A percentile compares a stretch with the other conserved stretches of the same genome.
Conservation (phyloP, 2,329 filamentous ascomycete genomes). For the Cercospora zeae-maydis region DNA sequence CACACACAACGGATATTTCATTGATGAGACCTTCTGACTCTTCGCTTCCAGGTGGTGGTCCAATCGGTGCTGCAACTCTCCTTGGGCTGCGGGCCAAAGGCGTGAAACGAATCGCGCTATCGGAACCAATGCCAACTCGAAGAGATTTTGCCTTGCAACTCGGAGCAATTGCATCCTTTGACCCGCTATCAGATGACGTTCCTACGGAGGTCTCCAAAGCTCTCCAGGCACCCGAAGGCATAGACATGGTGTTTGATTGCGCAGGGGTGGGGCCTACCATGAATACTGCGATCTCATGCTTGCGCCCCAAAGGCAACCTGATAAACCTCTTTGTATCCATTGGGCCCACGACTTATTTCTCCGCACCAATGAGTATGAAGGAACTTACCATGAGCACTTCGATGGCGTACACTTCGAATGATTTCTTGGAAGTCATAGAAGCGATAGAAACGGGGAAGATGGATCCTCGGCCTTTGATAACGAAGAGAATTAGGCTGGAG, state of each 20-base stretch:
- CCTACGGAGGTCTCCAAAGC: not conserved
- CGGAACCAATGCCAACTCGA: slow-evolving; percentile 4
- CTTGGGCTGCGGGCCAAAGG: slow-evolving; percentile 10
- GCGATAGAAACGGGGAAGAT: slow-evolving; percentile 1
- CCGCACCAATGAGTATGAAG: slow-evolving; percentile 8
- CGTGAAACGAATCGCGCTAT: slow-evolving; percentile 10
- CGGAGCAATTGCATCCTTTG: not conserved
- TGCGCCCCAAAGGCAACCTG: slow-evolving; percentile 4
- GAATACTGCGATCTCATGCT: slow-evolving; percentile 9
- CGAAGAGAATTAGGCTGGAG: slow-evolving; percentile 11
- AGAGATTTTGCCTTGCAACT: slow-evolving; percentile 3
- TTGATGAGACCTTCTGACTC: not conserved
- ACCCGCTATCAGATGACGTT: slow-evolving; percentile 1
- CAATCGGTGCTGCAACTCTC: slow-evolving; percentile 12
- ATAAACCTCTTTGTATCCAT: slow-evolving; percentile 9
- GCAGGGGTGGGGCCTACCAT: slow-evolving; percentile 12
- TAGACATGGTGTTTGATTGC: slow-evolving; percentile 14
- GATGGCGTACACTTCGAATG: slow-evolving; percentile 6
- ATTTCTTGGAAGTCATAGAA: slow-evolving; percentile 10
- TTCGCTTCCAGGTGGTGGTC: slow-evolving; percentile 7
- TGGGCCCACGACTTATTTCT: not conserved
- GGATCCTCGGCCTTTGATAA: slow-evolving; percentile 7
- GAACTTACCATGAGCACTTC: not conserved
- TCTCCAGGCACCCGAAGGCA: not conserved
- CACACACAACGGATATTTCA: not conserved